Evolutionary conservation across 1,139 yeast species (phyloP).

Genomic region (Hemisphaericaspora lyxosophila): DNA sequence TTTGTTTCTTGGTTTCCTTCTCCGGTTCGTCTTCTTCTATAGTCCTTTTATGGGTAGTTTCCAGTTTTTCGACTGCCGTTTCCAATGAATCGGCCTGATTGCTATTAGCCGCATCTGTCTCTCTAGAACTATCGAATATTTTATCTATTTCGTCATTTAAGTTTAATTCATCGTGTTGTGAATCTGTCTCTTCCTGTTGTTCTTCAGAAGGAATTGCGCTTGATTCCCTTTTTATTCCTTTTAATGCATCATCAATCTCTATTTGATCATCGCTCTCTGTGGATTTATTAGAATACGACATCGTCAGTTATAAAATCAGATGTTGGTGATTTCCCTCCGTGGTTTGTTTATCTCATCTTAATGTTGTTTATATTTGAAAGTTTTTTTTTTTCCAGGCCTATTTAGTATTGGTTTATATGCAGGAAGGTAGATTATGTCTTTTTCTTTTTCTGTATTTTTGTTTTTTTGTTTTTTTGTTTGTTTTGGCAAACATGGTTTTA

Average conservation of each 20-base stretch:
- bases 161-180: slow-evolving; percentile 4
- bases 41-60: slow-evolving; percentile 5
- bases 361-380: not conserved
- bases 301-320: not conserved
- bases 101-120: not conserved
- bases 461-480: too few relatives aligned
- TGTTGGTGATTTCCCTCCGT: too few relatives aligned
- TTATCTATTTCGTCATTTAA: slow-evolving; percentile 9
- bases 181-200: not conserved
- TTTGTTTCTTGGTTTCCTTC: slow-evolving; percentile 1
- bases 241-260: not conserved
- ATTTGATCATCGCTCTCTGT: not conserved
- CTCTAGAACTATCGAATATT: slow-evolving; percentile 8
- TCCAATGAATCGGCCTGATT: not conserved
- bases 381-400: too few relatives aligned
- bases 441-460: too few relatives aligned
- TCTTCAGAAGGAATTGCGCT: not conserved
- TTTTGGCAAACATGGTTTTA: too few relatives aligned
- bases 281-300: not conserved
- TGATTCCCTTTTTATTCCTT: not conserved
- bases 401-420: not conserved
- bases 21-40: slow-evolving; percentile 6
- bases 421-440: not conserved
- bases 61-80: not conserved
- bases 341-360: slow-evolving; percentile 1